Percentiles rank a stretch among this genome's conserved stretches.
These are phyloP conservation scores for Bipolaris sorokiniana DNA, from an alignment of 2,329 filamentous ascomycete genomes.

Conservation along the genomic window DNA sequence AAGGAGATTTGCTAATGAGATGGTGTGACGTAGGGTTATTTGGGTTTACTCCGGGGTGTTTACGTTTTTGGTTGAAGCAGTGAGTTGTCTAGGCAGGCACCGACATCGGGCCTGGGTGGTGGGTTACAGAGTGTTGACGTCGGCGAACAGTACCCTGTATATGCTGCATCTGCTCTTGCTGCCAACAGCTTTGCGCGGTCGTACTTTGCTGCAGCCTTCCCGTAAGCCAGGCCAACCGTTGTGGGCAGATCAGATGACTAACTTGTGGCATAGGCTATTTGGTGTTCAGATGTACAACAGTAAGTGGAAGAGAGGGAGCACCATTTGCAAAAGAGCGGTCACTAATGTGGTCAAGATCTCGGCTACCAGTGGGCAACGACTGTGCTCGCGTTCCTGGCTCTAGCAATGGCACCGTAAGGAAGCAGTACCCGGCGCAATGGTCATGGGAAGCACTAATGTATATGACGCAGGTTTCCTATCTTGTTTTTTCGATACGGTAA, in stretches of 20 bases:
- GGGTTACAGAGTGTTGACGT: slow-evolving; percentile 31
- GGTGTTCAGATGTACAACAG: slow-evolving; percentile 60
- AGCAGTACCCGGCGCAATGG: slow-evolving; percentile 28
- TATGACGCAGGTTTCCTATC: slow-evolving; percentile 49
- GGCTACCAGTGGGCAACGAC: slow-evolving; percentile 60
- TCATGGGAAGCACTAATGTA: slow-evolving; percentile 42
- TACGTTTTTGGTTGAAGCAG: slow-evolving; percentile 77
- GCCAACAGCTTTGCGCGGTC: slow-evolving; percentile 59
- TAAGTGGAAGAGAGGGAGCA: slow-evolving; percentile 46
- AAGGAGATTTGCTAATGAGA: slow-evolving; percentile 46
- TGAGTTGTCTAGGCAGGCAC: slow-evolving; percentile 39
- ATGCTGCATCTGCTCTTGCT: slow-evolving; percentile 58
- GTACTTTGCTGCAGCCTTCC: slow-evolving; percentile 56
- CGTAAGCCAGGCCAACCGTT: slow-evolving; percentile 30
- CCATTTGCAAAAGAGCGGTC: slow-evolving; percentile 51
- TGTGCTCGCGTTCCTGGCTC: slow-evolving; percentile 55
- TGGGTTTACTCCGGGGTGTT: slow-evolving; percentile 85
- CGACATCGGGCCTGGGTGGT: slow-evolving; percentile 30
- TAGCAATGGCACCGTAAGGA: slow-evolving; percentile 57
- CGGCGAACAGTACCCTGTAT: slow-evolving; percentile 54
- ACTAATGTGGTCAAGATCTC: slow-evolving; percentile 51
- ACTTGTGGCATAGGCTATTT: slow-evolving; percentile 33
- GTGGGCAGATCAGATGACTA: slow-evolving; percentile 6
- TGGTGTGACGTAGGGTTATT: slow-evolving; percentile 63
- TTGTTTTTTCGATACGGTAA: slow-evolving; percentile 59